Conservation (phyloP, 2,329 filamentous ascomycete species). For the Huntiella bhutanensis region DNA sequence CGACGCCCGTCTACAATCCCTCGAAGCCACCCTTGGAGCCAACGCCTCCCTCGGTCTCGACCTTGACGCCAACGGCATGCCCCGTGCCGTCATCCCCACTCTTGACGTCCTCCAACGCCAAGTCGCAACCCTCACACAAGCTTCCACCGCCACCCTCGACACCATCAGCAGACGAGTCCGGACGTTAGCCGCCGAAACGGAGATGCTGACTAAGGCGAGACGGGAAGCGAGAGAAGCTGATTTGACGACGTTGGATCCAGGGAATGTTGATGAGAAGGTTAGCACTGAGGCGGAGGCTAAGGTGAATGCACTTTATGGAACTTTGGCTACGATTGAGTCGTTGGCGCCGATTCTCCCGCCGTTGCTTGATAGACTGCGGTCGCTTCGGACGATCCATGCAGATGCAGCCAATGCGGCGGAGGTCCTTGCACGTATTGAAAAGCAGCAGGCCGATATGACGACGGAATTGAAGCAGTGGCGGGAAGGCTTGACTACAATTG, state of each 20-base stretch:
- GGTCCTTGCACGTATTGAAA: slow-evolving; percentile 59
- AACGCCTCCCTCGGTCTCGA: slow-evolving; percentile 49
- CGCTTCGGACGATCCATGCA: slow-evolving; percentile 65
- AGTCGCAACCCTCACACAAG: slow-evolving; percentile 53
- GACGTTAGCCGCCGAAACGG: slow-evolving; percentile 52
- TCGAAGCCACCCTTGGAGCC: slow-evolving; percentile 70
- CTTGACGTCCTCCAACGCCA: slow-evolving; percentile 67
- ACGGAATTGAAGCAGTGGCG: slow-evolving; percentile 74
- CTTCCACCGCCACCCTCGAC: slow-evolving; percentile 55
- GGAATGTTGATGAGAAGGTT: slow-evolving; percentile 16
- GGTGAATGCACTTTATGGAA: slow-evolving; percentile 79
- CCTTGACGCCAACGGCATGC: slow-evolving; percentile 34
- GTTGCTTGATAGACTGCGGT: slow-evolving; percentile 68
- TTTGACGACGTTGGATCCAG: slow-evolving; percentile 28
- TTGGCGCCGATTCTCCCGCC: slow-evolving; percentile 70
- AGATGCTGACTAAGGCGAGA: slow-evolving; percentile 47
- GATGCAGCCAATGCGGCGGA: slow-evolving; percentile 69
- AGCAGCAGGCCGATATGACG: slow-evolving; percentile 62
- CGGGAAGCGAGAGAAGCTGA: slow-evolving; percentile 42
- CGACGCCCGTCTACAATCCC: slow-evolving; percentile 55
- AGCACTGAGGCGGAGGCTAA: slow-evolving; percentile 61
- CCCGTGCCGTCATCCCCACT: slow-evolving; percentile 60
- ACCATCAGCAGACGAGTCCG: slow-evolving; percentile 50
- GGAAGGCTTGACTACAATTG: slow-evolving; percentile 60
- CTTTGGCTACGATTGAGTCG: slow-evolving; percentile 72